A percentile compares a stretch with the other conserved stretches of the same genome.
These are phyloP conservation scores for Rhodotorula paludigena DNA, from an alignment of 768 basidiomycete genomes.

Conservation along the genomic window DNA sequence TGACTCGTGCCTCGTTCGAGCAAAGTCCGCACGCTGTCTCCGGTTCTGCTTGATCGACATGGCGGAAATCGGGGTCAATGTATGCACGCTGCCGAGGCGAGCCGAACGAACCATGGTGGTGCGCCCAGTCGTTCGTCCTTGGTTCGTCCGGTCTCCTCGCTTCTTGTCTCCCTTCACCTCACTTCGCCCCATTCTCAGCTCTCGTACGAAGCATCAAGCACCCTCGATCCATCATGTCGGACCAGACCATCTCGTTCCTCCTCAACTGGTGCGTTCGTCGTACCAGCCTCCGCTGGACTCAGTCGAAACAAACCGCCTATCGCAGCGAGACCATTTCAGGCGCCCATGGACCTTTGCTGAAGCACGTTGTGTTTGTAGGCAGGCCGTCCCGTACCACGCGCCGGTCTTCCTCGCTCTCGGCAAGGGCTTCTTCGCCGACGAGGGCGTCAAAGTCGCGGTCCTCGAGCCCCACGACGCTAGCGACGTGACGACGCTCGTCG, in stretches of 20 bases:
- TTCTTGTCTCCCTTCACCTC: not conserved
- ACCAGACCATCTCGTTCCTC: constrained; percentile 23
- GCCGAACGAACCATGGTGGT: too few relatives aligned
- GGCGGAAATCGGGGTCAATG: too few relatives aligned
- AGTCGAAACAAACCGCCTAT: too few relatives aligned
- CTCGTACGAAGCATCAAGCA: not conserved
- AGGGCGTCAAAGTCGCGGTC: constrained; percentile 39
- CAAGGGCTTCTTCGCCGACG: constrained; percentile 39
- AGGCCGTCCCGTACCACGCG: constrained; percentile 40
- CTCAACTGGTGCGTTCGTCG: constrained; percentile 20
- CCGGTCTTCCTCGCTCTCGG: constrained; percentile 41
- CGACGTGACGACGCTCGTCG: constrained; percentile 39
- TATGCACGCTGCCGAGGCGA: too few relatives aligned
- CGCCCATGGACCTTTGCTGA: not conserved
- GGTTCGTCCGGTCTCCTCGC: too few relatives aligned
- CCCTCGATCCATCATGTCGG: not conserved
- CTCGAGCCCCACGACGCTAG: constrained; percentile 38
- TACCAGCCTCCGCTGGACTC: too few relatives aligned
- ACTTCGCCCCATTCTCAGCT: not conserved
- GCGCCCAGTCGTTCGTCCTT: too few relatives aligned
- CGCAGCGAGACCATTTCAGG: not conserved
- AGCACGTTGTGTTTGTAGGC: not conserved
- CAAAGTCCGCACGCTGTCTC: too few relatives aligned
- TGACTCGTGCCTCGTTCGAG: not conserved
- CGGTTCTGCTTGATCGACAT: too few relatives aligned